Conservation (phyloP, 129 eudicot genomes). For the Ambrosia artemisiifolia region DNA sequence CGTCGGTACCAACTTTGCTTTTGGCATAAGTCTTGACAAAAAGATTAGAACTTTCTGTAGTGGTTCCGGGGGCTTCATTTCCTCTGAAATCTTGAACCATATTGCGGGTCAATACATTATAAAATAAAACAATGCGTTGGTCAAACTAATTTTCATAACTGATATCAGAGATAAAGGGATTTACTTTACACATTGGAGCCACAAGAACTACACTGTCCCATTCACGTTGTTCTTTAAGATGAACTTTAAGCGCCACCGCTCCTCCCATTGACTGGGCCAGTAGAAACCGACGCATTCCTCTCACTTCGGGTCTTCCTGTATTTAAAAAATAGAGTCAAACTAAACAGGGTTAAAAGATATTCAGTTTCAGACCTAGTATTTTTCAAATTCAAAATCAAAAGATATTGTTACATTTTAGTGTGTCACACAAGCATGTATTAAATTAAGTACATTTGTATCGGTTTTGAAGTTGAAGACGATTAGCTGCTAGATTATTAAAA, state of each 20-base stretch:
- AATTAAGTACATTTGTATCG: not conserved
- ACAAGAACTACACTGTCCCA: conserved; percentile 95
- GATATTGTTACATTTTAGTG: not conserved
- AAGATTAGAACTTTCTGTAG: conserved; percentile 51
- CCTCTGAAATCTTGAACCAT: conserved; percentile 78
- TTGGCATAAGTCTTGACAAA: conserved; percentile 61
- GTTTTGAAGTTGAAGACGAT: not conserved
- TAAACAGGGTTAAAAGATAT: not conserved
- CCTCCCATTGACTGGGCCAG: conserved; percentile 98
- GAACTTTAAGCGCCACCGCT: conserved; percentile 83
- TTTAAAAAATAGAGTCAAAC: conserved; percentile 5
- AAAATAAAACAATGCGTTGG: not conserved
- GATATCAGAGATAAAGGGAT: conserved; percentile 1
- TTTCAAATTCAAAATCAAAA: not conserved
- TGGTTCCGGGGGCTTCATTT: conserved; percentile 74
- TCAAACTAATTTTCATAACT: not conserved
- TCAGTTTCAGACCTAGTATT: not conserved
- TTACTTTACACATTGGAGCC: conserved; percentile 96
- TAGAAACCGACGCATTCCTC: conserved; percentile 75
- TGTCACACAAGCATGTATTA: no score
- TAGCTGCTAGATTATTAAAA: not conserved
- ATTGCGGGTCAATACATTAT: conserved; percentile 21
- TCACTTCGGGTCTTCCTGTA: conserved; percentile 79
- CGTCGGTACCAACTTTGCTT: conserved; percentile 74
- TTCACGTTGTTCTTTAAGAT: conserved; percentile 62